Base-by-base conservation (phyloP, 2,329 filamentous ascomycete species). In the Trichoderma atrobrunneum region DNA sequence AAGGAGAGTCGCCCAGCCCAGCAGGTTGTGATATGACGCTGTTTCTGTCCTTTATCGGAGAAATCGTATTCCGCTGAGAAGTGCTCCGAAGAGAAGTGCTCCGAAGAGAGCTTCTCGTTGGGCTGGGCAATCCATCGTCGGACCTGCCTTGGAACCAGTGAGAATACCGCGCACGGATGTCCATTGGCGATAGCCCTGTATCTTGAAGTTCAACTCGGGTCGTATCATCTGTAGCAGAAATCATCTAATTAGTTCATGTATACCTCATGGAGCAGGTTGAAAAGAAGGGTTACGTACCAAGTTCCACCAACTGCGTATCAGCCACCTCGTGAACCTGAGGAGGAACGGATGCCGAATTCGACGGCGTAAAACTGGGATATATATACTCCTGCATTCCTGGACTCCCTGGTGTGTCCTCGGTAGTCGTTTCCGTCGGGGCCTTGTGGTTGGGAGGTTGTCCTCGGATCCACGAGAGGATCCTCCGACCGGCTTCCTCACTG, bases 401-500 rank as follows among this genome's bases (percentile, higher is more conserved):
- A 32, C 78, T 82, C 7, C 78, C 77, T 0, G 80, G 78, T 0
- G 80, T 78, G n/a, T 85, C 84, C 2, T 85, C 84, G 2, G 80
- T 77, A 5, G 82, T 85, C 3, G 84, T 84, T 66, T 84, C 77
- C 0, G 86, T 87, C 1, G 80, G 77, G 0, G 83, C 81, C 75
- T 88, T 88, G 60, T 80, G 77, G 18, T 81, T 79, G 61, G 74
- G 77, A 1, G 79, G 77, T 67, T 87, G 84, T 10, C 83, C 84
- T 67, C 82, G 82, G 68, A 89, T 83, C 88, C 88, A 90, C 2
- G 82, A 84, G 12, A 84, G 77, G 75, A 90, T 86, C 43, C 84
- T 83, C 70, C 82, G 81, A 54, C 84, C 82, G 30, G 82, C 82
- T 57, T 87, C 85, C 51, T 87, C 84, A 0, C 84, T 85, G 5